Evolutionary conservation across 169 alveolate species (phyloP).

Genomic region (Eimeria necatrix): DNA sequence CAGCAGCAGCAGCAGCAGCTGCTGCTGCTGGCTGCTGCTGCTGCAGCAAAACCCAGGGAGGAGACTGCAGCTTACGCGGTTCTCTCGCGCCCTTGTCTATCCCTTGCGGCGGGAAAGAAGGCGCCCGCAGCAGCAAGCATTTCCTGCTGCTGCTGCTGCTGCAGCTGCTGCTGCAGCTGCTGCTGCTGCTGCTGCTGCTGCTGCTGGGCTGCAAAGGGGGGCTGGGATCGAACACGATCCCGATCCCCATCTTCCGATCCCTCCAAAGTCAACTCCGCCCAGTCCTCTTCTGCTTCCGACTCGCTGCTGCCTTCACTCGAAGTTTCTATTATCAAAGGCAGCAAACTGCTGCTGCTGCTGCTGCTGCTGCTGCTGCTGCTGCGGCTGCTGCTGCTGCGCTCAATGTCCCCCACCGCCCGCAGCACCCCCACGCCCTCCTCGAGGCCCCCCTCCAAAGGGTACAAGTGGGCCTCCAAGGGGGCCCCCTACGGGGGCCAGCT

Average conservation of each 20-base stretch:
- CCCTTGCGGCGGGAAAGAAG: not conserved
- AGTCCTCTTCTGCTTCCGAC: conserved; percentile 20
- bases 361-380: conserved; percentile 55
- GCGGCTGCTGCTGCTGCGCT: too few species aligned
- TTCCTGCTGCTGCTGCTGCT: not conserved
- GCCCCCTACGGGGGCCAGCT: not conserved
- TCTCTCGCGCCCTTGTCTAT: not conserved
- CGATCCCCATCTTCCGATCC: not conserved
- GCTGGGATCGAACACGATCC: not conserved
- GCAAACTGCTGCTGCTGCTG: conserved; percentile 13
- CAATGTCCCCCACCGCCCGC: not conserved
- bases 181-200: not conserved
- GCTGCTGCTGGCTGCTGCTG: too few species aligned
- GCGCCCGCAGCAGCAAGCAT: not conserved
- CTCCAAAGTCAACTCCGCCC: conserved; percentile 51
- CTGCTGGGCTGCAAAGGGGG: not conserved
- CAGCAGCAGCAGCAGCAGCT: too few species aligned
- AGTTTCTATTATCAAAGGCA: conserved; percentile 26
- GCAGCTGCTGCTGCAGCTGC: not conserved
- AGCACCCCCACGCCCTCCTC: not conserved
- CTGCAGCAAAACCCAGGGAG: too few species aligned
- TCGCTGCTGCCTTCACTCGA: conserved; percentile 24
- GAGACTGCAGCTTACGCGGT: not conserved
- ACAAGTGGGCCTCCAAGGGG: not conserved
- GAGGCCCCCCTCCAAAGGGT: not conserved